Evolutionary conservation across 371 early-diverging fungal genomes (phyloP), one percentile per base, ranked within the genome.

Genomic region (Batkoa obscura): DNA sequence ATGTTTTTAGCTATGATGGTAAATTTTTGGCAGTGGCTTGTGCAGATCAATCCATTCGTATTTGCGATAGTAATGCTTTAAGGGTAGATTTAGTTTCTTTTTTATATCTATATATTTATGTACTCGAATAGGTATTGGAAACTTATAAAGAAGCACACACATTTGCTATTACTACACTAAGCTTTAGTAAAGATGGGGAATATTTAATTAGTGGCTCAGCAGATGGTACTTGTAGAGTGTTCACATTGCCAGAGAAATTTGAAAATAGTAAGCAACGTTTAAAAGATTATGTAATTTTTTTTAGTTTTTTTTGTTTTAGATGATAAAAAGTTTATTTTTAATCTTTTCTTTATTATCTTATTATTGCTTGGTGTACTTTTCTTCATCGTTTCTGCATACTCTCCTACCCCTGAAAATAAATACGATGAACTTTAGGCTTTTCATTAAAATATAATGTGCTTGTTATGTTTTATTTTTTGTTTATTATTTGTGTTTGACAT

Each of bases 131-230:
- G 53, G 31, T 39, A 12, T 38, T 37, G 38, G 41, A 9, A 3
- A 53, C 38, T 3, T 53, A 37, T 6, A 35, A 13, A 10, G 15
- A 35, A 17, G 38, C 38, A 36, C 57, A 56, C 36, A 47, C 35
- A 35, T 56, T 56, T 35, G 15, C 57, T 2, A 37, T 56, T 31
- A 56, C 57, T 3, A 13, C 45, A n/a, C 35, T 56, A 9, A 4
- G 30, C 4, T 56, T 56, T 30, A 34, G 35, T 17, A 46, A 46
- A 5, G 35, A 56, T 47, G 48, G 5, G 1, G 33, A 37, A 33
- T 56, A 37, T 35, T 35, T 56, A 35, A 12, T 47, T 1, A 47
- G 47, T 48, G 48, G 57, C 10, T 56, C 57, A 3, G 47, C 57
- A 6, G 57, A 53, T 15, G 12, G 15, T 8, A 53, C 38, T 31